Evolutionary conservation across 352 stramenopile genomes (phyloP).

Genomic region (Pythium scleroteichum): DNA sequence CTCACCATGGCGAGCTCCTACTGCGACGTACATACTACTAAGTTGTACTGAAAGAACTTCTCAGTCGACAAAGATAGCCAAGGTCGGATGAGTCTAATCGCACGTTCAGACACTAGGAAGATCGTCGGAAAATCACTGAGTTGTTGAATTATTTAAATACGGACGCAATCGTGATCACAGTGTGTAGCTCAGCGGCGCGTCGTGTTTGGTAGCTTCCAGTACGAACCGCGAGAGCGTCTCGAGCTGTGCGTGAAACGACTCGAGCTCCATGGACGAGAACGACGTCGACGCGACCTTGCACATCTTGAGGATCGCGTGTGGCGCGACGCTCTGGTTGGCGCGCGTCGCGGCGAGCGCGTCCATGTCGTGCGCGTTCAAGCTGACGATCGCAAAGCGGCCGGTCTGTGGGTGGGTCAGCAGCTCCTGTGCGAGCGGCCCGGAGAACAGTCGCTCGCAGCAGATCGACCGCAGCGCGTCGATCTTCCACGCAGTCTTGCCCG

Average conservation of each 20-base stretch:
- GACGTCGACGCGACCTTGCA: slow-evolving; percentile 18
- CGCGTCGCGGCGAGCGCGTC: slow-evolving; percentile 20
- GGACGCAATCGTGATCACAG: neutral
- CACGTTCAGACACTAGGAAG: no score
- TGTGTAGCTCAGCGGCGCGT: slow-evolving; percentile 25
- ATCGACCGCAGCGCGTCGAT: slow-evolving; percentile 15
- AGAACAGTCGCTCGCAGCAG: slow-evolving; percentile 22
- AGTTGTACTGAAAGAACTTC: no score
- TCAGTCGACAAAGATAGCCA: no score
- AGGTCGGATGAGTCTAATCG: no score
- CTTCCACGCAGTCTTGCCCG: slow-evolving; percentile 17
- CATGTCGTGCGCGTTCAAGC: slow-evolving; percentile 20
- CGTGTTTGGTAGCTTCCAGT: slow-evolving; percentile 25
- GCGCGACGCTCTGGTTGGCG: slow-evolving; percentile 16
- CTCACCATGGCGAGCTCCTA: no score
- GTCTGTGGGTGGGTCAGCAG: slow-evolving; percentile 20
- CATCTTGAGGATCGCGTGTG: slow-evolving; percentile 24
- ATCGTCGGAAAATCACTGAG: no score
- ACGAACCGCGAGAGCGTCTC: slow-evolving; percentile 33
- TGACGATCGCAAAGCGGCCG: slow-evolving; percentile 20
- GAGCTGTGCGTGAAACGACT: slow-evolving; percentile 41
- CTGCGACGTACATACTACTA: no score
- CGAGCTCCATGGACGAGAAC: slow-evolving; percentile 25
- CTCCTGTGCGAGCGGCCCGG: slow-evolving; percentile 14
- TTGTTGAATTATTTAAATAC: neutral